Conservation (phyloP, 345 rosid genomes). For the Streptanthus diversifolius region DNA sequence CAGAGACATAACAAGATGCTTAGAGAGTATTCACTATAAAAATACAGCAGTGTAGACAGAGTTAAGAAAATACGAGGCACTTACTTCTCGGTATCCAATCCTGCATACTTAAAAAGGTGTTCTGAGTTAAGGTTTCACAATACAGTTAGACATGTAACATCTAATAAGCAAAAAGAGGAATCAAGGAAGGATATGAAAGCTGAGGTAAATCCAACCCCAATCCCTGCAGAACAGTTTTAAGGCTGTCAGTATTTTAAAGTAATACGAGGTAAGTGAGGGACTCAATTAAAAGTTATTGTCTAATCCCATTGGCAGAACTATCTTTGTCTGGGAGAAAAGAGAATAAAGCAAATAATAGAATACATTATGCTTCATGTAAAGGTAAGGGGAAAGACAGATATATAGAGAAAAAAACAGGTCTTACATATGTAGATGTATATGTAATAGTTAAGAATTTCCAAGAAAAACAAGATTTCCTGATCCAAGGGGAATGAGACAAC, state of each 20-base stretch:
- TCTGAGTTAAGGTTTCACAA: conserved; percentile 57
- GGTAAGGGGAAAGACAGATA: not conserved
- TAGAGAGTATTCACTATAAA: not conserved
- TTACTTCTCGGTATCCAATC: conserved; percentile 91
- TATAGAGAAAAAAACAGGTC: not conserved
- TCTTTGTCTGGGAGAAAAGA: not conserved
- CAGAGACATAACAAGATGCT: conserved; percentile 1
- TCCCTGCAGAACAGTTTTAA: conserved; percentile 52
- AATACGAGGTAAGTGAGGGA: not conserved
- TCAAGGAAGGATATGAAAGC: conserved; percentile 81
- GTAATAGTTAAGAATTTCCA: not conserved
- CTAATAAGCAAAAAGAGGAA: not conserved
- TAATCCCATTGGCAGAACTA: not conserved
- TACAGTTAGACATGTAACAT: conserved; percentile 1
- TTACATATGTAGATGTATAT: not conserved
- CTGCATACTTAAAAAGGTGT: conserved; percentile 99
- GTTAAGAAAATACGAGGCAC: conserved; percentile 21
- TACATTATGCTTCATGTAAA: conserved; percentile 7
- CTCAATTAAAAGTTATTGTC: not conserved
- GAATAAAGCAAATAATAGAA: not conserved
- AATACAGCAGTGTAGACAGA: not conserved
- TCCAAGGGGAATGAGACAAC: not conserved
- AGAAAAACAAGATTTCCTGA: not conserved
- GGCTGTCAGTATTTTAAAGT: conserved; percentile 6
- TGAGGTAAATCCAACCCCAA: conserved; percentile 93